These are phyloP conservation scores for Nicotiana undulata DNA, from an alignment of 257 asterid genomes.

Conservation along the genomic window DNA sequence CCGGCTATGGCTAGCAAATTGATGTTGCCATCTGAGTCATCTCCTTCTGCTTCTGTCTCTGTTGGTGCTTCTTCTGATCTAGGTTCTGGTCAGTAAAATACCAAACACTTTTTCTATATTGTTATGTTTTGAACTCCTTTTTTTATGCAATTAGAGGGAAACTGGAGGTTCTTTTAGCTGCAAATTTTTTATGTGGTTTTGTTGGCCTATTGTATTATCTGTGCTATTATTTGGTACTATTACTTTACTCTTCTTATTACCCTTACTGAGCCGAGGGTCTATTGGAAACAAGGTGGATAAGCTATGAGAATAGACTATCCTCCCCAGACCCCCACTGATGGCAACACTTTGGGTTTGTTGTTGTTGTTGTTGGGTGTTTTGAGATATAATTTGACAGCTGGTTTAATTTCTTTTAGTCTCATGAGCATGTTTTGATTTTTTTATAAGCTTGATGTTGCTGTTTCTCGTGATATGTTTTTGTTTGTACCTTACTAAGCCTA, in stretches of 20 bases:
- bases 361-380: neutral
- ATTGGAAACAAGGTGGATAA: too few species aligned
- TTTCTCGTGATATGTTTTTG: neutral
- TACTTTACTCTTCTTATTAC: too few species aligned
- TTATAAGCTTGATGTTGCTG: neutral
- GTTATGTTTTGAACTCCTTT: neutral
- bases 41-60: conserved; percentile 50
- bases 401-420: conserved; percentile 7
- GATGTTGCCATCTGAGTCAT: conserved; percentile 48
- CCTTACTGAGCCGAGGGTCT: too few species aligned
- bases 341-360: too few species aligned
- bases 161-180: neutral
- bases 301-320: too few species aligned
- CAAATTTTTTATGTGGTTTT: neutral
- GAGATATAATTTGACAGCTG: conserved; percentile 1
- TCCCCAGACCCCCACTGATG: too few species aligned
- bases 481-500: neutral
- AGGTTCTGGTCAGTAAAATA: conserved; percentile 56
- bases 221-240: too few species aligned
- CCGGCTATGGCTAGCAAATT: conserved; percentile 29
- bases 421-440: neutral
- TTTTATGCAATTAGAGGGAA: neutral
- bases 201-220: too few species aligned
- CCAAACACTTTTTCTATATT: neutral
- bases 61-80: conserved; percentile 57